A percentile compares a stretch with the other conserved stretches of the same genome.
phyloP scores from a whole-genome alignment of 2,329 filamentous ascomycete genomes.

The Ceratocystis eucalypticola region DNA sequence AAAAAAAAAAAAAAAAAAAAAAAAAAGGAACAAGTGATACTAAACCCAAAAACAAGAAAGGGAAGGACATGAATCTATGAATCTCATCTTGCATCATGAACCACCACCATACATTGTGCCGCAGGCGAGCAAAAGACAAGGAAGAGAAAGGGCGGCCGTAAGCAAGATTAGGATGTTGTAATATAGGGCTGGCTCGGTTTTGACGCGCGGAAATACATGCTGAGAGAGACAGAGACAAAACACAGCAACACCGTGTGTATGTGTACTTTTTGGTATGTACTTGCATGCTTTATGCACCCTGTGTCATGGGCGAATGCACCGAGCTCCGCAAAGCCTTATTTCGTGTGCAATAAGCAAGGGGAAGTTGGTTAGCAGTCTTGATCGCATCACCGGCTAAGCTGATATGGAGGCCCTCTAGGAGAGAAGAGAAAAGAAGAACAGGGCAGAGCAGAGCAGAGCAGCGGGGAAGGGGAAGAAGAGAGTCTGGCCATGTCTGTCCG shows the following conservation, averaged over 20 bases:
- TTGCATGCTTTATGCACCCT: too few relatives aligned
- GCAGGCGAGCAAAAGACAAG: neutral
- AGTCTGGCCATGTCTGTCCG: neutral
- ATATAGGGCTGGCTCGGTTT: neutral
- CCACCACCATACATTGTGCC: neutral
- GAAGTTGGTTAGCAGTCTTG: too few relatives aligned
- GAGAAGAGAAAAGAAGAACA: too few relatives aligned
- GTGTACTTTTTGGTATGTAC: too few relatives aligned
- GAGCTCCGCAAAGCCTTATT: too few relatives aligned
- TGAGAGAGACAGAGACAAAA: neutral
- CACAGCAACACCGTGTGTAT: neutral
- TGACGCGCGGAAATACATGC: neutral
- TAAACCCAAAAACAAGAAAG: neutral
- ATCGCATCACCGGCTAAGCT: too few relatives aligned
- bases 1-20: neutral
- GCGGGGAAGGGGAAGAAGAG: neutral
- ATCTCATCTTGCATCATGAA: neutral
- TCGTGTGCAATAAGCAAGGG: too few relatives aligned
- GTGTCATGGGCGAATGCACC: too few relatives aligned
- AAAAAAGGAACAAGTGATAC: too few relatives aligned
- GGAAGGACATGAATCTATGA: neutral
- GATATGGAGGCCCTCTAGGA: too few relatives aligned
- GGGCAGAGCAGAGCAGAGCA: neutral
- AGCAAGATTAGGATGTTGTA: neutral
- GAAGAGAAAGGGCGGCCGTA: neutral